Evolutionary conservation across 2,329 filamentous ascomycete species (phyloP), one percentile per base, ranked within the genome.

Genomic region (Fusarium papillatum): DNA sequence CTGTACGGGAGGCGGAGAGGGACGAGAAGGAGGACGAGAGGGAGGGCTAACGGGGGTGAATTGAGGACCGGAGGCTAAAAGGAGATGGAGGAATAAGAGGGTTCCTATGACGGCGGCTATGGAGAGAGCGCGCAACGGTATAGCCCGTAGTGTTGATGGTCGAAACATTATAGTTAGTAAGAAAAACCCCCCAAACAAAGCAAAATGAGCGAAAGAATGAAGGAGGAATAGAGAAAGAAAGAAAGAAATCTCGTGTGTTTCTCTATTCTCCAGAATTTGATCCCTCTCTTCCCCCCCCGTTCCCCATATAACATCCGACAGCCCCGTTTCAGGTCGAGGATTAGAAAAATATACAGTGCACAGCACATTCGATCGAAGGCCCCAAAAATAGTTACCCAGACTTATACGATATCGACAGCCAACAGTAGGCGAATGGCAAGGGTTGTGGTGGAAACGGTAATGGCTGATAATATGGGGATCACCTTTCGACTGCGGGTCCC

Each of bases 241-340:
- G n/a, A 59, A n/a, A 57, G 19, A 29, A 38, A 59, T n/a, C 34
- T 60, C 57, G 34, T 36, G 34, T 36, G 34, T 36, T 36, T 14
- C 34, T 36, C 34, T 16, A 14, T 36, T 36, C 34, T 36, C 50
- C 50, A 57, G 50, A 57, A 34, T 57, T 22, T 57, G 19, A 34
- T 55, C 50, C 19, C 48, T 19, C 24, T 53, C 48, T 29, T 26
- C 5, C 48, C 50, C 50, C 50, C 50, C 7, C 7, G 50, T 60
- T 60, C 55, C 22, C 55, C 55, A 60, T 60, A 60, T 60, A 60
- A 36, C 55, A 60, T 60, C 55, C 55, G 55, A 55, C 50, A 55
- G 26, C 31, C 55, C 31, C 55, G 55, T 60, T 60, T 60, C 55
- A 60, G 55, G 55, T 60, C 31, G 4, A 31, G 3, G 17, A 4